Conservation (phyloP, 2,329 filamentous ascomycete species). For the Tolypocladium sp. region DNA sequence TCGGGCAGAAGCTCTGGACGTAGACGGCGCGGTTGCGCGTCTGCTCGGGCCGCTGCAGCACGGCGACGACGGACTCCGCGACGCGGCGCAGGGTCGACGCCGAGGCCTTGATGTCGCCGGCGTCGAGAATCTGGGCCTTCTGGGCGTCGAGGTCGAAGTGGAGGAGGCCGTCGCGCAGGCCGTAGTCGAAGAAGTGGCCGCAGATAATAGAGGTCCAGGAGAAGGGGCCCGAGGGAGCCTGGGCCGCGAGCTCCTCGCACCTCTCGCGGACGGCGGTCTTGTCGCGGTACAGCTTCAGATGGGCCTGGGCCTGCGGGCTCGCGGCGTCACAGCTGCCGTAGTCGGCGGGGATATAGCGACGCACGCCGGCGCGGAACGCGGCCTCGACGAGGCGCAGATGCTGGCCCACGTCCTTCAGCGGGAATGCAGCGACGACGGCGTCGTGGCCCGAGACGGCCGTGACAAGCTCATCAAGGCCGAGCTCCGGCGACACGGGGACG, state of each 20-base stretch:
- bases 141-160: conserved; percentile 35
- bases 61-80: conserved; percentile 37
- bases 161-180: conserved; percentile 22
- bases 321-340: conserved; percentile 33
- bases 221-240: conserved; percentile 18
- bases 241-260: conserved; percentile 20
- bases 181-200: conserved; percentile 43
- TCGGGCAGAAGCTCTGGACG: conserved; percentile 35
- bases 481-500: conserved; percentile 17
- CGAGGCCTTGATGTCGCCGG: conserved; percentile 38
- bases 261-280: conserved; percentile 21
- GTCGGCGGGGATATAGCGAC: conserved; percentile 53
- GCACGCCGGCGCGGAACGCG: conserved; percentile 48
- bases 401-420: conserved; percentile 32
- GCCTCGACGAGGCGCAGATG: conserved; percentile 45
- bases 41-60: conserved; percentile 37
- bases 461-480: conserved; percentile 27
- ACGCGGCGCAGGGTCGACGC: conserved; percentile 39
- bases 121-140: conserved; percentile 38
- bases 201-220: conserved; percentile 40
- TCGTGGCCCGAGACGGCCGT: conserved; percentile 45
- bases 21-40: conserved; percentile 43
- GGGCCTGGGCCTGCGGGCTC: conserved; percentile 21
- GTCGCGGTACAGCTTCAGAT: conserved; percentile 23
- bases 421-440: conserved; percentile 38